Base-by-base conservation (phyloP, 345 rosid genomes). In the Melastoma malabathricum region DNA sequence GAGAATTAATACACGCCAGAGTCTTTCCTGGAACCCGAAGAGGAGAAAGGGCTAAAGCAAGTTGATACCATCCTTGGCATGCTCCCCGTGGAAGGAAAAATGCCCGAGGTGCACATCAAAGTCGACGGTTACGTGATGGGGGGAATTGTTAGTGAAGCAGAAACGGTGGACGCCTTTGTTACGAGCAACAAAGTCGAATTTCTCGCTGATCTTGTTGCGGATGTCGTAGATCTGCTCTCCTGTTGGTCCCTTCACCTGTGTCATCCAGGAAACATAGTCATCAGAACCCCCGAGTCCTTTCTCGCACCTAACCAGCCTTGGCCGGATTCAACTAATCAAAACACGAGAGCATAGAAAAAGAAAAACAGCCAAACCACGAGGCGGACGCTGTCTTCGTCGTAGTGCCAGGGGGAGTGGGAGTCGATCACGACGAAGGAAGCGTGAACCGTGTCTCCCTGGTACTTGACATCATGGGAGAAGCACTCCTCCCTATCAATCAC, bases 121-220 rank as follows among this genome's bases (percentile, higher is more conserved):
- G 67, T 83, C 93, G 0, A 83, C 25, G 3, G 79, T 80, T 71
- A 80, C 93, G 29, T 78, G 80, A 54, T 83, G 78, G 10, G 87
- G 93, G 45, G 93, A 80, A 66, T 65, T 80, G 70, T 83, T 83
- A 22, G 73, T 60, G 66, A 83, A 83, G 67, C 87, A 83, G 67
- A 83, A 83, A 7, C 60, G 80, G 46, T 83, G 76, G 12, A 83
- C 71, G 57, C 87, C 93, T 61, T 68, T 83, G 15, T 72, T 73
- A 51, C 47, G 79, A 48, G 81, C 77, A 54, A 67, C 64, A 47
- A 80, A 83, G 57, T 83, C 79, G 43, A 75, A 72, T 51, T 80
- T 83, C 65, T 83, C 85, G 15, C 85, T 83, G 47, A 61, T 74
- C 72, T 70, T 83, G 59, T 78, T 78, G 15, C 69, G 87, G 12